These are phyloP conservation scores for Selaginella tamariscina DNA, from an alignment of 75 land plant species.

Conservation along the genomic window DNA sequence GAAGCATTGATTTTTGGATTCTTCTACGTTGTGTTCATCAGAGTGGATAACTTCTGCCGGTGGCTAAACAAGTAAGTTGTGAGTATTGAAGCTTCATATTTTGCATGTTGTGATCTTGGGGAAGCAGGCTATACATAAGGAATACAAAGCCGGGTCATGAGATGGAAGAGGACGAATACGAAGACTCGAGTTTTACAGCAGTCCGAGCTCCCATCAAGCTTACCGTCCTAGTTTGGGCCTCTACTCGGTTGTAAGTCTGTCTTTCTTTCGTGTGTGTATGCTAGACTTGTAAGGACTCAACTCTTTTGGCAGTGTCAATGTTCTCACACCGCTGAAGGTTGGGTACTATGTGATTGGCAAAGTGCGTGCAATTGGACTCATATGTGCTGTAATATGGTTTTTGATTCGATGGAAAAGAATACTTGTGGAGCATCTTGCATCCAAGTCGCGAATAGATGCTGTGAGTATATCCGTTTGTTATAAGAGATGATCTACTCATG, in stretches of 20 bases:
- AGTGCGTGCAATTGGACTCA: constrained; percentile 16
- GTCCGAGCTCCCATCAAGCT: constrained; percentile 5
- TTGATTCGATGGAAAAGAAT: constrained; percentile 23
- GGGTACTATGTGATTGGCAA: constrained; percentile 5
- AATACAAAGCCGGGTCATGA: background rate
- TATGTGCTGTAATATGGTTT: constrained; percentile 22
- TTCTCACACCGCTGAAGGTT: constrained; percentile 13
- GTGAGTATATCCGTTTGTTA: constrained; percentile 14
- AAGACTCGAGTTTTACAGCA: constrained; percentile 9
- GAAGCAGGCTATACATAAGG: background rate
- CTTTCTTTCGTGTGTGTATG: background rate
- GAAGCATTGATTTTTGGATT: constrained; percentile 7
- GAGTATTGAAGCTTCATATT: background rate
- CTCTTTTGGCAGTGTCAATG: constrained; percentile 11
- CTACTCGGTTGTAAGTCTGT: constrained; percentile 4
- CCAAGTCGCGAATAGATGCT: constrained; percentile 11
- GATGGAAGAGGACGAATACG: background rate
- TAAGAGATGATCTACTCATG: background rate
- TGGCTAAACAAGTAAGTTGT: constrained; percentile 10
- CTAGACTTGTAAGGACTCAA: background rate
- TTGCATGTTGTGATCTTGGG: background rate
- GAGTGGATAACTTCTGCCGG: constrained; percentile 9
- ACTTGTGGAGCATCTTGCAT: constrained; percentile 8
- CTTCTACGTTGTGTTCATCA: background rate
- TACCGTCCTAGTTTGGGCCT: background rate